Percentiles rank a stretch among this genome's conserved stretches.
Evolutionary conservation across 2,329 filamentous ascomycete genomes (phyloP).

Genomic region (Trichoderma harzianum): DNA sequence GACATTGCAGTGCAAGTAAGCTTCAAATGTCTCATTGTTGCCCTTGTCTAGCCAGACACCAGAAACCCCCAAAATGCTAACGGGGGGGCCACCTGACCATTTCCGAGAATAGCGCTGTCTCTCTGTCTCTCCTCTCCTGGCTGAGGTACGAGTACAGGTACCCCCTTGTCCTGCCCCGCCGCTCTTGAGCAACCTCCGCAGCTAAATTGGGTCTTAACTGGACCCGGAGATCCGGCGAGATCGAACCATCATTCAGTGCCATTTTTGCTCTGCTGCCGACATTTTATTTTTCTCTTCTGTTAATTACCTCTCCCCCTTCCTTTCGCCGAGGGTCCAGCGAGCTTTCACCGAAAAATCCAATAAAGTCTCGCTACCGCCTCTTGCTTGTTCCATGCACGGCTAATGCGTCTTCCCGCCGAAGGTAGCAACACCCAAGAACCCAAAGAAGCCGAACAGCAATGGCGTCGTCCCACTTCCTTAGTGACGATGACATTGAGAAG

Average conservation of each 20-base stretch:
- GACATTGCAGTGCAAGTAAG: constrained; percentile 11
- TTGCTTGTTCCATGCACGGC: neutral
- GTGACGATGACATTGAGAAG: constrained; percentile 59
- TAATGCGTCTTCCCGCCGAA: constrained; percentile 8
- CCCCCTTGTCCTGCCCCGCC: constrained; percentile 11
- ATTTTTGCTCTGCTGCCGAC: constrained; percentile 10
- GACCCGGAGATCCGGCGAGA: constrained; percentile 15
- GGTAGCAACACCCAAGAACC: neutral
- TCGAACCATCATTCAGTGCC: constrained; percentile 18
- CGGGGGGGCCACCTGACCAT: constrained; percentile 6
- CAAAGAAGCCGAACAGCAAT: constrained; percentile 38
- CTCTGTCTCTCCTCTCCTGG: neutral
- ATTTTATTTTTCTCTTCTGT: neutral
- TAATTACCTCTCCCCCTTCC: neutral
- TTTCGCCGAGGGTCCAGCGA: constrained; percentile 11
- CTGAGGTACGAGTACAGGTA: neutral
- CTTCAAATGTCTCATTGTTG: constrained; percentile 14
- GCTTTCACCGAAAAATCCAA: constrained; percentile 5
- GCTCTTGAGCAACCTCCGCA: constrained; percentile 13
- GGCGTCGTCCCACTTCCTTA: constrained; percentile 51
- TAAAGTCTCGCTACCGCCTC: neutral
- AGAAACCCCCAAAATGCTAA: neutral
- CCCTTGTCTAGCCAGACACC: neutral
- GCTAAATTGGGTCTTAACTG: constrained; percentile 5
- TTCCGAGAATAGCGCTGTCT: constrained; percentile 14